Conservation (phyloP, 768 basidiomycete genomes). For the Nidularia sp. region DNA sequence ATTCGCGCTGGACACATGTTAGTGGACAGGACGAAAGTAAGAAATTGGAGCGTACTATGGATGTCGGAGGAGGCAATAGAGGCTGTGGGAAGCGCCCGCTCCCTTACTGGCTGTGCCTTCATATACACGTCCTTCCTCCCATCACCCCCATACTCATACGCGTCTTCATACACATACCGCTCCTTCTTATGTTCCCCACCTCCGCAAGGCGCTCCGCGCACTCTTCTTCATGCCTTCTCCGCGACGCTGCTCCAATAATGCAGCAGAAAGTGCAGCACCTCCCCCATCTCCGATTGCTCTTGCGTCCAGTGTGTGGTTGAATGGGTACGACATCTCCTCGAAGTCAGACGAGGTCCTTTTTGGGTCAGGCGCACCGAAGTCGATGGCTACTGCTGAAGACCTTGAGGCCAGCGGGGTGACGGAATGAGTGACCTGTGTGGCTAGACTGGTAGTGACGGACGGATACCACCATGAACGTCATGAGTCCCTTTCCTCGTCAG, state of each 20-base stretch:
- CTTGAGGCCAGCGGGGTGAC: conserved; percentile 9
- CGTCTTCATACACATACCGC: conserved; percentile 6
- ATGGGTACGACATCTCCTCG: conserved; percentile 64
- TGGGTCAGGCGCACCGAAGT: conserved; percentile 57
- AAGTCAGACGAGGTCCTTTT: conserved; percentile 57
- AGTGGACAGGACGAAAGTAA: conserved; percentile 11
- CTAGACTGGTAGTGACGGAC: too few relatives aligned
- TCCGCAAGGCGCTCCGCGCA: conserved; percentile 18
- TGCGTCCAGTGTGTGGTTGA: conserved; percentile 24
- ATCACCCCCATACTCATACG: conserved; percentile 30
- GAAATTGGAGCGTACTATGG: conserved; percentile 40
- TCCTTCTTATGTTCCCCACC: conserved; percentile 19
- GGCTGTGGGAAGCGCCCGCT: conserved; percentile 62
- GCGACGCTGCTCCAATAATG: conserved; percentile 38
- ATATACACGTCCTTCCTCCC: conserved; percentile 50
- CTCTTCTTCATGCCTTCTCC: conserved; percentile 61
- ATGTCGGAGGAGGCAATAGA: conserved; percentile 62
- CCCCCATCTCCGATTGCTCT: conserved; percentile 3
- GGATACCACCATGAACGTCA: too few relatives aligned
- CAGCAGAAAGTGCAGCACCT: conserved; percentile 42
- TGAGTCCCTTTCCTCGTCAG: too few relatives aligned
- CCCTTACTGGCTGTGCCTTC: conserved; percentile 40
- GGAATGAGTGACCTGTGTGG: too few relatives aligned
- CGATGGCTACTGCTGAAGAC: conserved; percentile 64
- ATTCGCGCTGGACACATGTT: conserved; percentile 51